phyloP scores from a whole-genome alignment of 495 filamentous ascomycete genomes.

The Aspergillus olivimuriae region DNA sequence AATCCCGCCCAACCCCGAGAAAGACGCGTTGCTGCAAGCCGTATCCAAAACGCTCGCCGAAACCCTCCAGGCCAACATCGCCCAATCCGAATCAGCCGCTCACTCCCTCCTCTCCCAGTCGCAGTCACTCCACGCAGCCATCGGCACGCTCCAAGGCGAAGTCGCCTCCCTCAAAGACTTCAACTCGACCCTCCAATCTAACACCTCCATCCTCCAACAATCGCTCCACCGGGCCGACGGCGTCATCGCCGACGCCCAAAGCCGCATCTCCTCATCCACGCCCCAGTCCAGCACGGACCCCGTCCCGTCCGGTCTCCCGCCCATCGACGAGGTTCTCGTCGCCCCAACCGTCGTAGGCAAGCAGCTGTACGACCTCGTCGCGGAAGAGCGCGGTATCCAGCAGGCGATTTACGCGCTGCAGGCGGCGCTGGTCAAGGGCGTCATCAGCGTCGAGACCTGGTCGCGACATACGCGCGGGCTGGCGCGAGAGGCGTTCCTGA shows the following conservation, averaged over 20 bases:
- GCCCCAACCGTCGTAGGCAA: conserved; percentile 87
- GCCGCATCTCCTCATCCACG: conserved; percentile 24
- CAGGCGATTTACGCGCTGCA: conserved; percentile 84
- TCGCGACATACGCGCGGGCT: conserved; percentile 73
- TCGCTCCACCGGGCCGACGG: conserved; percentile 72
- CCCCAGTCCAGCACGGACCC: conserved; percentile 27
- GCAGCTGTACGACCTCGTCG: conserved; percentile 81
- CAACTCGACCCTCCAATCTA: conserved; percentile 60
- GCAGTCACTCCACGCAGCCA: conserved; percentile 61
- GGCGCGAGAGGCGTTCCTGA: conserved; percentile 83
- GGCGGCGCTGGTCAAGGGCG: conserved; percentile 71
- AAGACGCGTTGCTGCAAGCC: conserved; percentile 76
- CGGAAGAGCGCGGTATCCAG: conserved; percentile 76
- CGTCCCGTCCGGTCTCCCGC: conserved; percentile 44
- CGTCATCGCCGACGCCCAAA: conserved; percentile 61
- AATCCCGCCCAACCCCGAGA: conserved; percentile 93
- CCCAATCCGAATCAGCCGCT: conserved; percentile 63
- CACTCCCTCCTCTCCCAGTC: conserved; percentile 74
- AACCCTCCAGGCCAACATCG: conserved; percentile 56
- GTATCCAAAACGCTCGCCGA: conserved; percentile 62
- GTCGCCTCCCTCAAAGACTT: conserved; percentile 62
- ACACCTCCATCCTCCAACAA: conserved; percentile 70
- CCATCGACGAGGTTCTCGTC: conserved; percentile 86
- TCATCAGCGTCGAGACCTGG: conserved; percentile 76
- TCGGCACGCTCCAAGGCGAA: conserved; percentile 63